A percentile compares a stretch with the other conserved stretches of the same genome.
Evolutionary conservation across 2,329 filamentous ascomycete genomes (phyloP).

Genomic region (Colletotrichum falcatum): DNA sequence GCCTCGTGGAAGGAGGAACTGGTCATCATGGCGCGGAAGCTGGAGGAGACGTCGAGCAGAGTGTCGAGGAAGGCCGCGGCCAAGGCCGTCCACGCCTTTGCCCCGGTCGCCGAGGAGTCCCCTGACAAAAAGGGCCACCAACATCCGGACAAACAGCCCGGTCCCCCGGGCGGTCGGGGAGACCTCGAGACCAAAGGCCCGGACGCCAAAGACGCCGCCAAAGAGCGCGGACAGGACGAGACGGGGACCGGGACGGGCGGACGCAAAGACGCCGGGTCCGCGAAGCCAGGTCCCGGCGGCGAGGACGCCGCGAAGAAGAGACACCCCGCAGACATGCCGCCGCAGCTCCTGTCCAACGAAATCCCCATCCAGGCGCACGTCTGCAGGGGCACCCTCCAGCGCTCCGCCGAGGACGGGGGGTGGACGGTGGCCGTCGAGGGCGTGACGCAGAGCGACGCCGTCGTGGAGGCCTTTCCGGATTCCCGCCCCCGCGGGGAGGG

Average conservation of each 20-base stretch:
- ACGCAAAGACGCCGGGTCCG: neutral
- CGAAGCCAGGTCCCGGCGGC: too few species aligned
- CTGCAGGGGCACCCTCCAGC: neutral
- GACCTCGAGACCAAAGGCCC: neutral
- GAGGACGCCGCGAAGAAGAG: neutral
- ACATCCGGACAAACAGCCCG: neutral
- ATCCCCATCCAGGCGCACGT: conserved; percentile 2
- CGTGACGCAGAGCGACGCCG: neutral
- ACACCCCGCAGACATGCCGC: neutral
- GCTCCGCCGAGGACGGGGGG: too few species aligned
- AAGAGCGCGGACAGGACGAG: neutral
- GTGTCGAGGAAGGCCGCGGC: neutral
- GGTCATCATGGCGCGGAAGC: neutral
- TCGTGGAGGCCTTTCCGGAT: conserved; percentile 7
- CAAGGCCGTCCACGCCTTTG: neutral
- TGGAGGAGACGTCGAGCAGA: neutral
- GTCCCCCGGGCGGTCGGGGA: neutral
- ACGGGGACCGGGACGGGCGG: neutral
- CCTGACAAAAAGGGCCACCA: neutral
- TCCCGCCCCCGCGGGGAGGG: neutral
- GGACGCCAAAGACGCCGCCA: neutral
- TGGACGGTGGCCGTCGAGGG: conserved; percentile 2
- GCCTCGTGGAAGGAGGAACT: conserved; percentile 7
- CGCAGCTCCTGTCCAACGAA: neutral
- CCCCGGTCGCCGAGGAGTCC: neutral